These are phyloP conservation scores for Metschnikowia similis DNA, from an alignment of 805 yeast genomes.

Conservation along the genomic window DNA sequence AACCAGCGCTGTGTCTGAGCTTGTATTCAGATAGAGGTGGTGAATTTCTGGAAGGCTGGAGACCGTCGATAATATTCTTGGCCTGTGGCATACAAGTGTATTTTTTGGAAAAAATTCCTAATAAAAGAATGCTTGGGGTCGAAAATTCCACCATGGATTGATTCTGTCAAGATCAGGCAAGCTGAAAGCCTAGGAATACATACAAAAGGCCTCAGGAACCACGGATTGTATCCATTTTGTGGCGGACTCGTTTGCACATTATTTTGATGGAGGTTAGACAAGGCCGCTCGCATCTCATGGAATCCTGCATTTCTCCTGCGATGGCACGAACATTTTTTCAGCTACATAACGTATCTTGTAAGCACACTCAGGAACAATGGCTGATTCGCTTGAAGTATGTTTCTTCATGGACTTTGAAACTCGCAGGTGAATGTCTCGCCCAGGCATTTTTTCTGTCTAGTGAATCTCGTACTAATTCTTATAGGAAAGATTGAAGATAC, in stretches of 20 bases:
- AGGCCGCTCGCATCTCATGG: background rate
- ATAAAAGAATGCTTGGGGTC: too few species aligned
- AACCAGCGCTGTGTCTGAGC: background rate
- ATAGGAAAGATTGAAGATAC: conserved; percentile 74
- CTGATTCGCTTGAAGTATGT: conserved; percentile 60
- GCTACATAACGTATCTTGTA: conserved; percentile 1
- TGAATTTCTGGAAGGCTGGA: background rate
- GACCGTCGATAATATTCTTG: too few species aligned
- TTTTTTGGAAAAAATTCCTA: too few species aligned
- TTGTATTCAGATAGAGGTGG: background rate
- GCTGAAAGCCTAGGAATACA: too few species aligned
- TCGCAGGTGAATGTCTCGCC: too few species aligned
- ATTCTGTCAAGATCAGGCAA: too few species aligned
- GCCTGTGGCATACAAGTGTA: too few species aligned
- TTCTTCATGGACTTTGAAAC: background rate
- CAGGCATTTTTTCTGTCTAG: background rate
- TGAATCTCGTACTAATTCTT: background rate
- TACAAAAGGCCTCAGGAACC: too few species aligned
- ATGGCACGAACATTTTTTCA: conserved; percentile 16
- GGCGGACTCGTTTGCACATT: background rate
- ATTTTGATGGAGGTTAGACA: background rate
- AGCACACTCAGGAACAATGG: conserved; percentile 31
- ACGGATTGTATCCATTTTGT: background rate
- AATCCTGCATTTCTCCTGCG: conserved; percentile 17
- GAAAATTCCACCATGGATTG: too few species aligned